phyloP scores from a whole-genome alignment of 768 basidiomycete genomes.

The Lentinula lateritia region DNA sequence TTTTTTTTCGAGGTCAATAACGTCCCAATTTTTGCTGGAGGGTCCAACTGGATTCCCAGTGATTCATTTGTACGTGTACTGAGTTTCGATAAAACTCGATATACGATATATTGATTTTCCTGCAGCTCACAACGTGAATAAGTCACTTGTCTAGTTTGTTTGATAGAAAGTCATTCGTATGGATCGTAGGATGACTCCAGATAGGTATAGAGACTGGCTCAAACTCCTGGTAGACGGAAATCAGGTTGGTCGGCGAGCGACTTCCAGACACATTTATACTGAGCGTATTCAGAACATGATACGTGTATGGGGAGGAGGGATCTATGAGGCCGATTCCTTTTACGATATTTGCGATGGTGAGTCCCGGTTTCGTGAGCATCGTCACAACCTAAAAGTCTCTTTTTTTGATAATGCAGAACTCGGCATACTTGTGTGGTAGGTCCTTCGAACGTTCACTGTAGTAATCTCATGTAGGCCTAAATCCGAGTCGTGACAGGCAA shows the following conservation, averaged over 20 bases:
- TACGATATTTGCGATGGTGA: conserved; percentile 80
- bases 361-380: not conserved
- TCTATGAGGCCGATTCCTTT: conserved; percentile 79
- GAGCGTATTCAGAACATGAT: conserved; percentile 29
- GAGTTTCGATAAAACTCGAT: not conserved
- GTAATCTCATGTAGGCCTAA: not conserved
- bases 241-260: conserved; percentile 63
- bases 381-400: too few relatives aligned
- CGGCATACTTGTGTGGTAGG: conserved; percentile 4
- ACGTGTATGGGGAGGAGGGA: conserved; percentile 91
- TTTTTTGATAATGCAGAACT: not conserved
- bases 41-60: conserved; percentile 93
- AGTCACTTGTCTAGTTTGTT: not conserved
- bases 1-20: conserved; percentile 94
- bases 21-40: conserved; percentile 80
- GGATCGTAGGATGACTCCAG: conserved; percentile 31
- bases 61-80: conserved; percentile 64
- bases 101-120: not conserved
- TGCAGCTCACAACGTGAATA: conserved; percentile 51
- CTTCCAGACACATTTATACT: not conserved
- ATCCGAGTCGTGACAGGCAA: conserved; percentile 79
- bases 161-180: not conserved
- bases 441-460: not conserved
- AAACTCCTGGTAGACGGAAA: conserved; percentile 84
- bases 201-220: conserved; percentile 75